phyloP scores from a whole-genome alignment of 345 rosid species.

The Arabidopsis arenosa region DNA sequence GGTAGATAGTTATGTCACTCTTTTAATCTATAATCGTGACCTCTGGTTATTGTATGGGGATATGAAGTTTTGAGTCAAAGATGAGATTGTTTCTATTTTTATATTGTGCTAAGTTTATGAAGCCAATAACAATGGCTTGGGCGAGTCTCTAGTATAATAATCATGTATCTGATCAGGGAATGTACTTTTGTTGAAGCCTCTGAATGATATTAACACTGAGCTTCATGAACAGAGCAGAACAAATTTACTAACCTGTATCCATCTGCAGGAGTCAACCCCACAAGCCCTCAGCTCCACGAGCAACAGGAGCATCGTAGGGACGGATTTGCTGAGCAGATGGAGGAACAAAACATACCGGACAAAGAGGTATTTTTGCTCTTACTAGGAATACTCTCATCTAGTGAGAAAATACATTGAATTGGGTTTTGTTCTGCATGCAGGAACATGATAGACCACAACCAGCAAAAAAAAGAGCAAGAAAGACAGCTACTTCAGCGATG shows the following conservation, averaged over 20 bases:
- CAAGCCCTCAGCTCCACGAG: conserved; percentile 44
- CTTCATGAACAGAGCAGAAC: conserved; percentile 22
- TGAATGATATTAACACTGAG: conserved; percentile 23
- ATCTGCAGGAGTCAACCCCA: conserved; percentile 55
- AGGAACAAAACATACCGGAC: conserved; percentile 48
- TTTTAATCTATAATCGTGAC: conserved; percentile 1
- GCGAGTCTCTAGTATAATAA: conserved; percentile 18
- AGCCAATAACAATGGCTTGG: conserved; percentile 29
- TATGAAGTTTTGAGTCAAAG: conserved; percentile 14
- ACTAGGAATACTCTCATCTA: conserved; percentile 17
- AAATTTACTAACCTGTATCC: conserved; percentile 36
- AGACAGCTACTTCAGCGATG: conserved; percentile 49
- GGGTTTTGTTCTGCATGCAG: conserved; percentile 51
- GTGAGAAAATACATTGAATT: conserved; percentile 2
- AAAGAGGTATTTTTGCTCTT: conserved; percentile 53
- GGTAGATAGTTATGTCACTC: conserved; percentile 52
- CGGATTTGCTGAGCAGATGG: conserved; percentile 35
- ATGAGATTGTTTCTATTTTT: not conserved
- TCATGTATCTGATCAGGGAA: conserved; percentile 20
- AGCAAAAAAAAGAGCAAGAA: conserved; percentile 57
- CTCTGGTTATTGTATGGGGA: conserved; percentile 27
- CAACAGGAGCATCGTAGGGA: conserved; percentile 30
- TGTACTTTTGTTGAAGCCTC: conserved; percentile 21
- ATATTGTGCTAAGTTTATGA: conserved; percentile 9
- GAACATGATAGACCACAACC: conserved; percentile 51